Evolutionary conservation across 129 eudicot genomes (phyloP), one percentile per base, ranked within the genome.

Genomic region (Erigeron canadensis): DNA sequence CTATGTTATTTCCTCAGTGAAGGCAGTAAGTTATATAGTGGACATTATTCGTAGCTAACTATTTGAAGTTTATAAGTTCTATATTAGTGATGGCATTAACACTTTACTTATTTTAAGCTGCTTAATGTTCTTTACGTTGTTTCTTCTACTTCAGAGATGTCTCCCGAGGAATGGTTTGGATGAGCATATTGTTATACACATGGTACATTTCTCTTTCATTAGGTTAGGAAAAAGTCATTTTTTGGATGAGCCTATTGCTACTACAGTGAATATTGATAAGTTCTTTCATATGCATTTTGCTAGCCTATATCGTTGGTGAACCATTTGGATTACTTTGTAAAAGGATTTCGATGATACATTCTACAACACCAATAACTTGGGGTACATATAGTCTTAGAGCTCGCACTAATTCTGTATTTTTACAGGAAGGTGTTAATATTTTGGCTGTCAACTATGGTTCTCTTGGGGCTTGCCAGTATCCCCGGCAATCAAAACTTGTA

Each of bases 371-470:
- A 59, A 76, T 54, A 48, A 47, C 43, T 40, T 40, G 8, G 19
- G 19, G 57, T 23, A 43, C 56, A 19, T 64, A 63, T 63, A 28
- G 34, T 28, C 34, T 28, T 28, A 28, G 34, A 28, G 39, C 54
- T 53, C 39, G 78, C 69, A 57, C 47, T 62, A 17, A 62, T 46
- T 61, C 18, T 73, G 42, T 72, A 53, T 78, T 34, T 18, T 80
- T 61, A 40, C 88, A 94, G 97, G 98, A 94, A 59, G 91, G 98
- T 77, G 93, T 82, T 23, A 94, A 87, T 75, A 79, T 87, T 50
- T 54, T 94, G 79, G 93, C 86, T 75, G 95, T 90, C 71, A 94
- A 88, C 74, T 94, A 94, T 70, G 97, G 96, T 79, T 83, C 96
- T 75, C 87, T 84, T 44, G 93, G 93, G 71, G 90, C 89, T 5